Percentiles rank a stretch among this genome's conserved stretches.
These are phyloP conservation scores for Emmonsiellopsis sp. DNA, from an alignment of 2,329 filamentous ascomycete species.

Conservation along the genomic window DNA sequence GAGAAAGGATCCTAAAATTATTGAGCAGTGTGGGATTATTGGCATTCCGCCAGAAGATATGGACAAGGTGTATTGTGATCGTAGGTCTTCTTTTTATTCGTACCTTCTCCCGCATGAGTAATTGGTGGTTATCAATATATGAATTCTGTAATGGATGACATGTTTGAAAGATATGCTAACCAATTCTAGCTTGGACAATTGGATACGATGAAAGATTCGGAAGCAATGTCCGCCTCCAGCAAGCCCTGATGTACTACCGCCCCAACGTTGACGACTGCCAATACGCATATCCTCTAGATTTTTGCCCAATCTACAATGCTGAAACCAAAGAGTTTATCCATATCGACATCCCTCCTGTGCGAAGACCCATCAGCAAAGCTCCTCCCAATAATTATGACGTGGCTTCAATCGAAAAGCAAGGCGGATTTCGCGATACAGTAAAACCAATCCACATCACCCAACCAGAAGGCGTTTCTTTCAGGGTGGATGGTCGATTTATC, in stretches of 20 bases:
- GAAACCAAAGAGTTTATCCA: constrained; percentile 69
- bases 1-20: constrained; percentile 72
- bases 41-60: constrained; percentile 76
- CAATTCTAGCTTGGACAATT: constrained; percentile 68
- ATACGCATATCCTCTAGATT: constrained; percentile 86
- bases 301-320: constrained; percentile 83
- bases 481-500: constrained; percentile 61
- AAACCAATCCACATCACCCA: constrained; percentile 86
- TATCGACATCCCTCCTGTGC: constrained; percentile 72
- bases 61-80: constrained; percentile 93
- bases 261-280: constrained; percentile 78
- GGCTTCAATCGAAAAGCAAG: constrained; percentile 59
- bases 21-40: constrained; percentile 78
- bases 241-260: constrained; percentile 92
- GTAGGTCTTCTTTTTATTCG: constrained; percentile 34
- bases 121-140: not conserved
- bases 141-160: not conserved
- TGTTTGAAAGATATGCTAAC: not conserved
- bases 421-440: constrained; percentile 67
- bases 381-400: constrained; percentile 73
- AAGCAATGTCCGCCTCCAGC: constrained; percentile 68
- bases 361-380: constrained; percentile 64
- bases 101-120: not conserved
- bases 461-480: constrained; percentile 82
- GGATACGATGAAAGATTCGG: constrained; percentile 88